phyloP scores from a whole-genome alignment of 345 rosid genomes.

The Camelina sativa region DNA sequence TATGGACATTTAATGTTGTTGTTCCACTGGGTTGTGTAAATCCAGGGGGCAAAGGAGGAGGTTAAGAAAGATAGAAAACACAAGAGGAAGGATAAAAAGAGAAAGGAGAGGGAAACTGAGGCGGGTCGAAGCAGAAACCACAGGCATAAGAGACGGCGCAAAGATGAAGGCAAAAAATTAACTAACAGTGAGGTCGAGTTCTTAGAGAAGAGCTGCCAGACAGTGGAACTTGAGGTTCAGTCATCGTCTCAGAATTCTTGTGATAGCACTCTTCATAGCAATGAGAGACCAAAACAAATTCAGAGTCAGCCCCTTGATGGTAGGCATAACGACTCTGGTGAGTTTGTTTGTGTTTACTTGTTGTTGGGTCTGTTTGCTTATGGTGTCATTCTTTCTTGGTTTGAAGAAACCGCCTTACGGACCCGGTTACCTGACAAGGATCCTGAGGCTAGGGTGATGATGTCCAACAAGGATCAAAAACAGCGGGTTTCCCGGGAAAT shows the following conservation, averaged over 20 bases:
- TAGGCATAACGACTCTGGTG: conserved; percentile 57
- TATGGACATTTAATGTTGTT: conserved; percentile 29
- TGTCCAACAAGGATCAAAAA: conserved; percentile 48
- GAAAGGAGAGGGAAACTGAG: conserved; percentile 43
- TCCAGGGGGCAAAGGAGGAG: conserved; percentile 52
- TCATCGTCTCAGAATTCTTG: conserved; percentile 47
- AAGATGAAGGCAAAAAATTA: conserved; percentile 36
- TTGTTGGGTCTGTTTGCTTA: conserved; percentile 56
- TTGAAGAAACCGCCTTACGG: conserved; percentile 62
- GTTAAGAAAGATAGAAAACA: conserved; percentile 43
- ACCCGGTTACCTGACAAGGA: conserved; percentile 55
- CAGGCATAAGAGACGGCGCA: conserved; percentile 29
- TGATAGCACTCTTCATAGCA: conserved; percentile 44
- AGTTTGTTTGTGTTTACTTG: conserved; percentile 54
- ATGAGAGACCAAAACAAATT: conserved; percentile 42
- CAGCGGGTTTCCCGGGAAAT: conserved; percentile 29
- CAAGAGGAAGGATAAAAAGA: conserved; percentile 24
- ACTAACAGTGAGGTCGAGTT: conserved; percentile 45
- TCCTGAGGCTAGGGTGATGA: conserved; percentile 44
- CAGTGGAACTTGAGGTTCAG: conserved; percentile 66
- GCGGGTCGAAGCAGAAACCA: conserved; percentile 33
- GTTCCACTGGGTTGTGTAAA: conserved; percentile 38
- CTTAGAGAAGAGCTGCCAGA: conserved; percentile 60
- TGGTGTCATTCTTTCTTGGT: conserved; percentile 51
- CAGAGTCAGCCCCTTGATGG: conserved; percentile 45